Conservation (phyloP, 1,139 yeast species). For the Saccharomyces hybrid region DNA sequence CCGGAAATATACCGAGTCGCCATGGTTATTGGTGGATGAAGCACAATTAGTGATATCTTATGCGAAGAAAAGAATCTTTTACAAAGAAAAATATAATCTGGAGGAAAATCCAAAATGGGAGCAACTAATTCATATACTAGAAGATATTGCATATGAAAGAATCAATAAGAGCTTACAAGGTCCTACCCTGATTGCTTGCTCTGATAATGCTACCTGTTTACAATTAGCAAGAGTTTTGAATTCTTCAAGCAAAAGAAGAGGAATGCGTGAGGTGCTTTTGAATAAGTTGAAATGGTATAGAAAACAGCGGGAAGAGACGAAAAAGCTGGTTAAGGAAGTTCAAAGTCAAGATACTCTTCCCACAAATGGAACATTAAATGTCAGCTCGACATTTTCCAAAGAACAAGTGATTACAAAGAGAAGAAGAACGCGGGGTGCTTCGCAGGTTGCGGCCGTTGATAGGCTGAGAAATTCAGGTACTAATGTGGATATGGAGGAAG, state of each 20-base stretch:
- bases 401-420: constrained; percentile 33
- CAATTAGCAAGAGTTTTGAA: constrained; percentile 47
- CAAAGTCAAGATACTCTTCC: constrained; percentile 23
- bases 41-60: constrained; percentile 67
- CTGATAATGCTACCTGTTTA: constrained; percentile 42
- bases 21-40: constrained; percentile 82
- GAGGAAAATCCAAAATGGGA: constrained; percentile 93
- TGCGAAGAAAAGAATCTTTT: constrained; percentile 62
- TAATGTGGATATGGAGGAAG: constrained; percentile 35
- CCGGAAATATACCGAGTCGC: constrained; percentile 51
- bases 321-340: constrained; percentile 29
- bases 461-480: constrained; percentile 34
- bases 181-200: constrained; percentile 72
- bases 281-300: constrained; percentile 45
- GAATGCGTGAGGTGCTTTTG: constrained; percentile 45
- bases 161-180: constrained; percentile 36
- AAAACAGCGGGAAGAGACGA: constrained; percentile 42
- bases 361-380: constrained; percentile 23
- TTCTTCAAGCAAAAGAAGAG: constrained; percentile 17
- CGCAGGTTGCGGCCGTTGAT: constrained; percentile 49
- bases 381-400: constrained; percentile 33
- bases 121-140: constrained; percentile 58
- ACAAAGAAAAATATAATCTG: constrained; percentile 37
- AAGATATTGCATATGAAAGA: constrained; percentile 60
- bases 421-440: constrained; percentile 78